These are phyloP conservation scores for Fusarium ambrosium DNA, from an alignment of 2,329 filamentous ascomycete genomes.

Conservation along the genomic window DNA sequence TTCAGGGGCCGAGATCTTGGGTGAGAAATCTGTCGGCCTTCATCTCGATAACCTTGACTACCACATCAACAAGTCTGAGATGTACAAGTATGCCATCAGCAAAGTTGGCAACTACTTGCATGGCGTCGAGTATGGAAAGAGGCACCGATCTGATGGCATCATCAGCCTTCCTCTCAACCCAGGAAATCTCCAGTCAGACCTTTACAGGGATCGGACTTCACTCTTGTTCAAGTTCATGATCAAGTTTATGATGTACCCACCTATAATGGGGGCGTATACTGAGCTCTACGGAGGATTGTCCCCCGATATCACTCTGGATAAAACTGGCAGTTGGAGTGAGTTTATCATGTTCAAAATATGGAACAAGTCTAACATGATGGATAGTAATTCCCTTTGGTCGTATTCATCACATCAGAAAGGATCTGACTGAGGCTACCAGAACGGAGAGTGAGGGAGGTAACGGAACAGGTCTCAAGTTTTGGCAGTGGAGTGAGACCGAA, in stretches of 20 bases:
- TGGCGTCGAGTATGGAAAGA: constrained; percentile 48
- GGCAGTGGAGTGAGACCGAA: background rate
- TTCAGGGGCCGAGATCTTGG: background rate
- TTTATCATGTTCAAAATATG: background rate
- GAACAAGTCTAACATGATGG: background rate
- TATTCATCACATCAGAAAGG: background rate
- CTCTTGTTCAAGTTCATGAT: constrained; percentile 31
- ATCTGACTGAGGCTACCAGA: background rate
- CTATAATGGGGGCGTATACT: constrained; percentile 55
- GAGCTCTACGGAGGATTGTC: constrained; percentile 57
- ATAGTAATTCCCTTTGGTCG: background rate
- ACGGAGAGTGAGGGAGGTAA: background rate
- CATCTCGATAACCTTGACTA: constrained; percentile 16
- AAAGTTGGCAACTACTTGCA: constrained; percentile 55
- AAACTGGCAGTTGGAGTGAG: background rate
- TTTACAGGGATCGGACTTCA: constrained; percentile 26
- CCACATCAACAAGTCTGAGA: constrained; percentile 47
- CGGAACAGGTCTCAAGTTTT: background rate
- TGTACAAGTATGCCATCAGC: constrained; percentile 49
- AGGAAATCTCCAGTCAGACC: constrained; percentile 51
- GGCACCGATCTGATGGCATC: constrained; percentile 34
- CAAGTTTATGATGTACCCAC: constrained; percentile 45
- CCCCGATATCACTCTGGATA: constrained; percentile 45
- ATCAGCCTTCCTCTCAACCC: constrained; percentile 52
- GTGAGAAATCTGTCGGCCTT: background rate